Percentiles rank a stretch among this genome's conserved stretches.
These are phyloP conservation scores for Pseudocercospora macadamiae DNA, from an alignment of 2,329 filamentous ascomycete genomes.

Conservation along the genomic window DNA sequence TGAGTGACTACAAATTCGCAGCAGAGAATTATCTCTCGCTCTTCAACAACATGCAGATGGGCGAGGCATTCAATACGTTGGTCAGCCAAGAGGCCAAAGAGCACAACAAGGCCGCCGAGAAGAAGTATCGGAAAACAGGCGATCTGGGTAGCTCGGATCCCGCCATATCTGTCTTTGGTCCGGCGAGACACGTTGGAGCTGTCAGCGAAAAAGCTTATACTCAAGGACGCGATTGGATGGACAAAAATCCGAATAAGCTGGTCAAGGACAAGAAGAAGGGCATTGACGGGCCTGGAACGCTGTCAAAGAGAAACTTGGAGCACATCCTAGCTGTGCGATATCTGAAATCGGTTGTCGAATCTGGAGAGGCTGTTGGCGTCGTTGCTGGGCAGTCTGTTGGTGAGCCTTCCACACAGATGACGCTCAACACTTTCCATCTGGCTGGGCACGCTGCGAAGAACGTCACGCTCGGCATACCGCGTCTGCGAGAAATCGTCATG, in stretches of 20 bases:
- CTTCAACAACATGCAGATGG: conserved; percentile 73
- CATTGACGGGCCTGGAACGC: conserved; percentile 42
- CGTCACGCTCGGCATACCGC: conserved; percentile 96
- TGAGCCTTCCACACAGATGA: conserved; percentile 99
- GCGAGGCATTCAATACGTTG: conserved; percentile 53
- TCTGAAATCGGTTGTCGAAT: conserved; percentile 85
- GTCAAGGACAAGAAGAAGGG: conserved; percentile 63
- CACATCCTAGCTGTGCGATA: conserved; percentile 90
- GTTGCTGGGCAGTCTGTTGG: conserved; percentile 96
- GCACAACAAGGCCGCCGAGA: conserved; percentile 69
- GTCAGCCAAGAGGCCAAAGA: conserved; percentile 69
- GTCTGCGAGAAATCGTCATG: conserved; percentile 97
- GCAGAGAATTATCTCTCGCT: conserved; percentile 83
- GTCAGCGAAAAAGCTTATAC: conserved; percentile 86
- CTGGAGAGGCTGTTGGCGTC: conserved; percentile 94
- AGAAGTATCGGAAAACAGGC: conserved; percentile 75
- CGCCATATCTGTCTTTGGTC: conserved; percentile 71
- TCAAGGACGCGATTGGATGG: conserved; percentile 73
- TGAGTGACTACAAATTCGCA: conserved; percentile 87
- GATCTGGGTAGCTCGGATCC: conserved; percentile 73
- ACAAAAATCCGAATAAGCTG: conserved; percentile 62
- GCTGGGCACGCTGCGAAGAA: conserved; percentile 98
- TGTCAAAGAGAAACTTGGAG: conserved; percentile 74
- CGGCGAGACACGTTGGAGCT: conserved; percentile 77
- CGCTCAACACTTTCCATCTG: conserved; percentile 98